phyloP scores from a whole-genome alignment of 1,284 basidiomycete species.

The Blastosporella zonata region DNA sequence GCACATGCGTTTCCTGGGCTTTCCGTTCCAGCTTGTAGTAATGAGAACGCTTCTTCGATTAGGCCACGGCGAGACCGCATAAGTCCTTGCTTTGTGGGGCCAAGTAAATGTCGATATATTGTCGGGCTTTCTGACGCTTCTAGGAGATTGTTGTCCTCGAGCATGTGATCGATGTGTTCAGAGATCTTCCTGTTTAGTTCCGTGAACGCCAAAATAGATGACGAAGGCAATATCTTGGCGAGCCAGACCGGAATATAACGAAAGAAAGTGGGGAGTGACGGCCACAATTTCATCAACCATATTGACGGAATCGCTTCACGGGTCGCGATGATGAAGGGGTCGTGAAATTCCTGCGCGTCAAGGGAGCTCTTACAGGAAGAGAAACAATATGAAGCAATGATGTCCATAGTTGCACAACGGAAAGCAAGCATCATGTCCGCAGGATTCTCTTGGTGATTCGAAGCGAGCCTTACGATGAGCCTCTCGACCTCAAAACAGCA shows the following conservation, averaged over 20 bases:
- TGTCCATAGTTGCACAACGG: constrained; percentile 33
- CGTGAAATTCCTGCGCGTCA: constrained; percentile 26
- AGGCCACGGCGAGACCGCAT: constrained; percentile 17
- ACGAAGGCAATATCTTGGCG: constrained; percentile 6
- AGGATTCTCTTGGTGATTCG: constrained; percentile 19
- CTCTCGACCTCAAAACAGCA: constrained; percentile 27
- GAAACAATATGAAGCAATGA: constrained; percentile 36
- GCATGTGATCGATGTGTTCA: constrained; percentile 23
- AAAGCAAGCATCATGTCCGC: constrained; percentile 33
- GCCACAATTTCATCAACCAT: constrained; percentile 31
- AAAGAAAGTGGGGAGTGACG: constrained; percentile 23
- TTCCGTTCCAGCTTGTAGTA: constrained; percentile 32
- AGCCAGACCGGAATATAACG: constrained; percentile 22
- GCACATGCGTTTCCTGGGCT: constrained; percentile 27
- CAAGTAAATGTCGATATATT: constrained; percentile 31
- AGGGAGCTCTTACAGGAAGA: constrained; percentile 26
- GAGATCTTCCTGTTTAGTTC: constrained; percentile 12
- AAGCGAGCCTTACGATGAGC: constrained; percentile 22
- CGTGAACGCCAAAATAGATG: constrained; percentile 11
- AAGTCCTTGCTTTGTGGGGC: constrained; percentile 10
- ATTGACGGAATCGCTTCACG: constrained; percentile 25
- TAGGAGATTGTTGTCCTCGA: constrained; percentile 21
- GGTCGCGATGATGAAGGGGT: constrained; percentile 29
- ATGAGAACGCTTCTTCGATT: constrained; percentile 27
- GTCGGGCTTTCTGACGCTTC: constrained; percentile 23